phyloP scores from a whole-genome alignment of 2,329 filamentous ascomycete species.

The Talaromyces sp. region DNA sequence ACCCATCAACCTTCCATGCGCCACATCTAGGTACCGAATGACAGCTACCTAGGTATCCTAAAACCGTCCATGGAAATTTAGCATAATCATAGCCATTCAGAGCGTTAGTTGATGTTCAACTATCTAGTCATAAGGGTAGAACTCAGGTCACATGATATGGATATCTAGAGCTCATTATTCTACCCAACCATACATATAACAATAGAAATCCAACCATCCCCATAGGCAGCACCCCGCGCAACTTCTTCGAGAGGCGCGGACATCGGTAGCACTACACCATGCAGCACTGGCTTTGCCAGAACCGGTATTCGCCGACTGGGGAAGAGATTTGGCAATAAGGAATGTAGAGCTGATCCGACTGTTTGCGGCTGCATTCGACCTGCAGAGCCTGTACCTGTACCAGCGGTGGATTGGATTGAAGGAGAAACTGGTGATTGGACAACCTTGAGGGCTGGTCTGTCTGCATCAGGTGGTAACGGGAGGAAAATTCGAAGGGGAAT shows the following conservation, averaged over 20 bases:
- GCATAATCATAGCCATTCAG: too few species aligned
- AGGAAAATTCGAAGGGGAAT: constrained; percentile 88
- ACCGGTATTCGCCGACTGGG: constrained; percentile 79
- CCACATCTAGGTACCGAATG: too few species aligned
- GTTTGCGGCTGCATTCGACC: constrained; percentile 53
- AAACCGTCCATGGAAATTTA: too few species aligned
- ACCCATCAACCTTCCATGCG: too few species aligned
- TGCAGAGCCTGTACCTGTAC: constrained; percentile 15
- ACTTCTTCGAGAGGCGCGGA: constrained; percentile 73
- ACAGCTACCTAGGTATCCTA: too few species aligned
- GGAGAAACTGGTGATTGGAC: constrained; percentile 70
- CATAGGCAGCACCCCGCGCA: constrained; percentile 75
- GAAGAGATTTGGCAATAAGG: constrained; percentile 73
- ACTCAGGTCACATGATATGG: too few species aligned
- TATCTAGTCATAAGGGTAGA: too few species aligned
- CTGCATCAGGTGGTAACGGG: constrained; percentile 56
- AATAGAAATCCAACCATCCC: constrained; percentile 86
- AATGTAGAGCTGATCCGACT: constrained; percentile 71
- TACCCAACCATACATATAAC: constrained; percentile 66
- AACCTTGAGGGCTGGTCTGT: constrained; percentile 53
- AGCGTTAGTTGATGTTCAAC: too few species aligned
- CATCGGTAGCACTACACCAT: constrained; percentile 80
- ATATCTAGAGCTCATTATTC: too few species aligned
- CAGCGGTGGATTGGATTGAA: constrained; percentile 25
- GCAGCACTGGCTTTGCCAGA: constrained; percentile 75